Conservation (phyloP, 73 alveolate genomes). For the Paramecium pentaurelia region DNA sequence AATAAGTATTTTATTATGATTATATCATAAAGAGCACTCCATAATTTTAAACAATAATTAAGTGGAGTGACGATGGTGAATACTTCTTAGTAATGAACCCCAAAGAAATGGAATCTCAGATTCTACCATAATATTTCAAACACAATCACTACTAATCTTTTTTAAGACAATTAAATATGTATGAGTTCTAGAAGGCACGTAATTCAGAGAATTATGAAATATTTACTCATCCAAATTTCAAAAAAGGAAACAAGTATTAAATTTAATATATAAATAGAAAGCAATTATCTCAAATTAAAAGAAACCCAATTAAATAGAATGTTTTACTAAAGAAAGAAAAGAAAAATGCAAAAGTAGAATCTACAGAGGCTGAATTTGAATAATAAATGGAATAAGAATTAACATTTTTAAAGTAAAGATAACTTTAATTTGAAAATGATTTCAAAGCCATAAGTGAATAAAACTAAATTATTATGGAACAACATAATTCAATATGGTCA, state of each 20-base stretch:
- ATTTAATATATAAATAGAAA: background rate
- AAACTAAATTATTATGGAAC: background rate
- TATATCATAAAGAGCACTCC: background rate
- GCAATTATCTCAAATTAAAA: background rate
- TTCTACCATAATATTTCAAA: background rate
- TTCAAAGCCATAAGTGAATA: background rate
- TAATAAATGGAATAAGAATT: background rate
- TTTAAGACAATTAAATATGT: background rate
- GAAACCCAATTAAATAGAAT: background rate
- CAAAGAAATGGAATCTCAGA: background rate
- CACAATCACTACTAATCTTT: conserved; percentile 9
- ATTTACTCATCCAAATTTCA: background rate
- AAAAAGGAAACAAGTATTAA: background rate
- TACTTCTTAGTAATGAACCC: background rate
- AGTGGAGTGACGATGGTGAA: conserved; percentile 2
- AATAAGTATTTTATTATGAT: background rate
- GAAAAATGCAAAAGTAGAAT: background rate
- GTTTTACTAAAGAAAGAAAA: background rate
- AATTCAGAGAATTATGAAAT: background rate
- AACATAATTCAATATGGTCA: background rate
- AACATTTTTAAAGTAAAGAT: background rate
- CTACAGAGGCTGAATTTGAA: background rate
- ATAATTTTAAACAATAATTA: background rate
- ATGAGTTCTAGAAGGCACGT: background rate
- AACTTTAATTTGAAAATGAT: background rate